phyloP scores from a whole-genome alignment of 768 basidiomycete species.

The Hydnum rufescens region DNA sequence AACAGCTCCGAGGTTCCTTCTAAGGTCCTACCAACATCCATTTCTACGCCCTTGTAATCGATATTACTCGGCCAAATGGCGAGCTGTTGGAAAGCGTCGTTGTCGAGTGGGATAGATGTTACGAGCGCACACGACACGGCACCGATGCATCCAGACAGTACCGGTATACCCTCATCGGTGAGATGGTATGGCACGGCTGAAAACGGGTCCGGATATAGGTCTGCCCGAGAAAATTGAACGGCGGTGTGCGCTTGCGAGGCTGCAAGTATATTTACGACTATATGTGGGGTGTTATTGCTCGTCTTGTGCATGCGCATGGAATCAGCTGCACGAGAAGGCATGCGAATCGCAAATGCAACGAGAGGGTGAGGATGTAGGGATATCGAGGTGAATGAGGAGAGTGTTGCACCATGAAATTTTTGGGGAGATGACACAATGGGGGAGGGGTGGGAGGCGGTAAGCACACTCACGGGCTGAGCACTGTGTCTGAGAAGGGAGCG shows the following conservation, averaged over 20 bases:
- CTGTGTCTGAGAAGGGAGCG: conserved; percentile 1
- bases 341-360: conserved; percentile 72
- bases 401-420: conserved; percentile 80
- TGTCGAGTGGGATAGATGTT: conserved; percentile 40
- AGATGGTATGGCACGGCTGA: conserved; percentile 15
- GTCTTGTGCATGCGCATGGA: conserved; percentile 21
- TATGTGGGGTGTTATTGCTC: conserved; percentile 23
- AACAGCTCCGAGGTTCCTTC: conserved; percentile 44
- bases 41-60: background rate
- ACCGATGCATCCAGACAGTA: conserved; percentile 42
- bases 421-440: background rate
- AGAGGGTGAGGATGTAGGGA: conserved; percentile 77
- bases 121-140: conserved; percentile 55
- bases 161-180: conserved; percentile 35
- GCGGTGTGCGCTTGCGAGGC: conserved; percentile 43
- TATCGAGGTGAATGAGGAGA: conserved; percentile 85
- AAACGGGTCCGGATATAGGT: conserved; percentile 41
- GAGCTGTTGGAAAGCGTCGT: conserved; percentile 13
- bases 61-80: background rate
- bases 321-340: conserved; percentile 74
- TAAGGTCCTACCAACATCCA: background rate
- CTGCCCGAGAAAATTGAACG: conserved; percentile 49
- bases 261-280: conserved; percentile 70
- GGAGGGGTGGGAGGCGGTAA: background rate
- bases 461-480: conserved; percentile 3